Evolutionary conservation across 169 alveolate genomes (phyloP).

Genomic region (Pseudocohnilembus persalinus): DNA sequence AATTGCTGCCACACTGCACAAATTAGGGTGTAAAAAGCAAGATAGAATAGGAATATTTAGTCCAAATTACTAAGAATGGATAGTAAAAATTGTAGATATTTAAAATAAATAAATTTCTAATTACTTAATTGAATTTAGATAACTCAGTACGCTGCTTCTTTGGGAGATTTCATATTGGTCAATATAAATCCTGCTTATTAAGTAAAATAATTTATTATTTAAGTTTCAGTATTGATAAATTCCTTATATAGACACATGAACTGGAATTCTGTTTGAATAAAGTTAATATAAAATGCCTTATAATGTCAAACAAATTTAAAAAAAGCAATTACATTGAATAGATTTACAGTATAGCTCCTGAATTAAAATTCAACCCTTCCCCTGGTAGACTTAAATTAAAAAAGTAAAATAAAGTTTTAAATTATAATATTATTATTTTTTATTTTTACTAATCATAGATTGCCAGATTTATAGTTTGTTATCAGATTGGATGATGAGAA

Average conservation of each 20-base stretch:
- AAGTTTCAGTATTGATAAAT: too few species aligned
- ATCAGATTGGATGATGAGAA: conserved; percentile 51
- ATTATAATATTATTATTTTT: too few species aligned
- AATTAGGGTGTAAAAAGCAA: not conserved
- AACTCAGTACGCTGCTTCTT: not conserved
- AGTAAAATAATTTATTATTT: not conserved
- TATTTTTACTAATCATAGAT: too few species aligned
- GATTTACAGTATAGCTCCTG: conserved; percentile 57
- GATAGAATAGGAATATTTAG: not conserved
- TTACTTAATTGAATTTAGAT: not conserved
- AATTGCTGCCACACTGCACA: not conserved
- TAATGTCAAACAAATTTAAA: conserved; percentile 61
- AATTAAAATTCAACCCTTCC: conserved; percentile 16
- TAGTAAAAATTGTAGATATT: not conserved
- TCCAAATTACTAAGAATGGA: not conserved
- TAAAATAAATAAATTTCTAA: too few species aligned
- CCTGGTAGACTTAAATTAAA: conserved; percentile 8
- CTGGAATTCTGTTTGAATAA: not conserved
- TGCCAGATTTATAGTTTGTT: conserved; percentile 41
- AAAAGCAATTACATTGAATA: conserved; percentile 61
- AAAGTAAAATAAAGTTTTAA: too few species aligned
- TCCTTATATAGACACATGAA: not conserved
- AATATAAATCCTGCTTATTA: not conserved
- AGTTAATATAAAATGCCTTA: not conserved
- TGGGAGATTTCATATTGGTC: not conserved